A percentile compares a stretch with the other conserved stretches of the same genome.
Evolutionary conservation across 1,284 basidiomycete genomes (phyloP).

Genomic region (Moniliophthora roreri): DNA sequence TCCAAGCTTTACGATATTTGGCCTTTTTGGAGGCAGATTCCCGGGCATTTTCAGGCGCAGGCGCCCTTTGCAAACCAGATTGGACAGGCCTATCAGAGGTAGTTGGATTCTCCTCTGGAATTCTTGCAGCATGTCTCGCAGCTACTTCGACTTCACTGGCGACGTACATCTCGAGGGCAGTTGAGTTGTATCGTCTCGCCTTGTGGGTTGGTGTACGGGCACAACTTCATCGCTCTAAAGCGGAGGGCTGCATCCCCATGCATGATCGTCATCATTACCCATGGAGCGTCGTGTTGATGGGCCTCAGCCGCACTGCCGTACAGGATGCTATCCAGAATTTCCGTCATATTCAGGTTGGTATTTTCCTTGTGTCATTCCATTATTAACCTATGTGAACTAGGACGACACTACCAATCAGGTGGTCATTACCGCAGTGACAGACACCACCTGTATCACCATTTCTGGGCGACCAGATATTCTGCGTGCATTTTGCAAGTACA

Average conservation of each 20-base stretch:
- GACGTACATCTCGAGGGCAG: slow-evolving; percentile 42
- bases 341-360: slow-evolving; percentile 25
- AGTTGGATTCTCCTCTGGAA: slow-evolving; percentile 61
- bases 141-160: slow-evolving; percentile 41
- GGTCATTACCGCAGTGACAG: slow-evolving; percentile 46
- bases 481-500: slow-evolving; percentile 36
- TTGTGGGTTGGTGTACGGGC: slow-evolving; percentile 58
- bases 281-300: slow-evolving; percentile 53
- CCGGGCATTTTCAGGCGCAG: slow-evolving; percentile 24
- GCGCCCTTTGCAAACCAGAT: slow-evolving; percentile 34
- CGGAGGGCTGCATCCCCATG: slow-evolving; percentile 21
- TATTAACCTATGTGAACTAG: slow-evolving; percentile 16
- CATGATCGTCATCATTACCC: slow-evolving; percentile 31
- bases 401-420: slow-evolving; percentile 24
- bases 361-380: not conserved
- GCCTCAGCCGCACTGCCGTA: slow-evolving; percentile 32
- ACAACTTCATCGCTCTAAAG: slow-evolving; percentile 30
- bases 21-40: slow-evolving; percentile 33
- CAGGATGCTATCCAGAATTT: slow-evolving; percentile 37
- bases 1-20: slow-evolving; percentile 54
- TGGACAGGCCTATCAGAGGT: slow-evolving; percentile 34
- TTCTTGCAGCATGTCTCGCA: slow-evolving; percentile 55
- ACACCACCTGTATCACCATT: slow-evolving; percentile 47
- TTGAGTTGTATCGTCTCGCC: slow-evolving; percentile 51
- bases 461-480: slow-evolving; percentile 57